Evolutionary conservation across 768 basidiomycete species (phyloP).

Genomic region (Mycena vulgaris): DNA sequence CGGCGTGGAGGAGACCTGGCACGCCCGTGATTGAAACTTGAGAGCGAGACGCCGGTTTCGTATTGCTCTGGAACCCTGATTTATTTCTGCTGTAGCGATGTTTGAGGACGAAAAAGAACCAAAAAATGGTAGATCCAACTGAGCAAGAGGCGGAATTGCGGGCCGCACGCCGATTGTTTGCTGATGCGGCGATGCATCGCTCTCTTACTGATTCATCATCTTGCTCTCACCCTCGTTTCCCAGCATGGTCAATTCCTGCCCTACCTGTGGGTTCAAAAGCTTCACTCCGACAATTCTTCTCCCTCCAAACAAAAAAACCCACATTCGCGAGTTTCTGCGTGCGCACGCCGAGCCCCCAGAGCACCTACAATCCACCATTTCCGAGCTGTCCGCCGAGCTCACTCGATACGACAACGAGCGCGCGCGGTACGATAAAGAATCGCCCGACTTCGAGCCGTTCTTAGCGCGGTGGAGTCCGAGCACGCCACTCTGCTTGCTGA

Average conservation of each 20-base stretch:
- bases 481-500: conserved; percentile 13
- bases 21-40: conserved; percentile 6
- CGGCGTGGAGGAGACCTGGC: conserved; percentile 1
- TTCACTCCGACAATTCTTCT: conserved; percentile 27
- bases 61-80: conserved; percentile 2
- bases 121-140: too few relatives aligned
- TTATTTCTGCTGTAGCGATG: background rate
- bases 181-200: too few relatives aligned
- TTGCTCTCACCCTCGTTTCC: conserved; percentile 19
- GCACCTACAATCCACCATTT: conserved; percentile 27
- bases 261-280: conserved; percentile 28
- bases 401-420: conserved; percentile 28
- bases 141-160: too few relatives aligned
- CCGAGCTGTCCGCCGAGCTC: conserved; percentile 29
- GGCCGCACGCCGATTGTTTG: too few relatives aligned
- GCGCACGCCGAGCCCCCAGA: conserved; percentile 27
- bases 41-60: background rate
- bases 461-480: conserved; percentile 14
- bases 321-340: conserved; percentile 23
- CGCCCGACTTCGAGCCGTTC: conserved; percentile 18
- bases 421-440: conserved; percentile 26
- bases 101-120: background rate
- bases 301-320: conserved; percentile 15
- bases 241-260: conserved; percentile 26
- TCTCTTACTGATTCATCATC: too few relatives aligned